These are phyloP conservation scores for Talaromyces verruculosus DNA, from an alignment of 2,329 filamentous ascomycete species.

Conservation along the genomic window DNA sequence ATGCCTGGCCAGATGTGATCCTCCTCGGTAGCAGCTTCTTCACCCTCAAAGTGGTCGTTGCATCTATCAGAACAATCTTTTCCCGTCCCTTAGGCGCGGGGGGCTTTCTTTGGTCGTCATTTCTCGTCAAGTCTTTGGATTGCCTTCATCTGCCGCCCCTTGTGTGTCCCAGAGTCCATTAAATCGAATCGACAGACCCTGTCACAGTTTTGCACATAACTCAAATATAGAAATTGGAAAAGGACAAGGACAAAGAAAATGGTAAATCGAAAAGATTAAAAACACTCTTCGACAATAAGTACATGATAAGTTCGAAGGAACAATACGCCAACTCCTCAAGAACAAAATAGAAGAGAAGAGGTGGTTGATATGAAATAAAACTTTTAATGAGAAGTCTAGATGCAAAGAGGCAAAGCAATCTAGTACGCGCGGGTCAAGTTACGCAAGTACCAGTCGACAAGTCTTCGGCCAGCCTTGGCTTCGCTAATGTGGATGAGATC, in stretches of 20 bases:
- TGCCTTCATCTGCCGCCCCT: not conserved
- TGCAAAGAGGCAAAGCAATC: not conserved
- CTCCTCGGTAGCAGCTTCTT: not conserved
- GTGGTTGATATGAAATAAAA: constrained; percentile 19
- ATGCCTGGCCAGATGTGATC: not conserved
- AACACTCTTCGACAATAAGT: not conserved
- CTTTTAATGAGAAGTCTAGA: constrained; percentile 22
- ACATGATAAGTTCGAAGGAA: constrained; percentile 1
- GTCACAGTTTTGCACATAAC: not conserved
- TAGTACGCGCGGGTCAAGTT: constrained; percentile 94
- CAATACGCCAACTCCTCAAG: constrained; percentile 22
- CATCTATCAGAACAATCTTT: not conserved
- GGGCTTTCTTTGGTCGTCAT: not conserved
- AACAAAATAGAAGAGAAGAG: constrained; percentile 19
- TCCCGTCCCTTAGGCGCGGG: not conserved
- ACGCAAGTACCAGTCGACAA: constrained; percentile 98
- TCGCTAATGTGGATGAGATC: constrained; percentile 98
- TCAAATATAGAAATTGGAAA: not conserved
- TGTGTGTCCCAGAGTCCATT: not conserved
- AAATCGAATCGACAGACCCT: not conserved
- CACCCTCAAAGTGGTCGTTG: too few species aligned
- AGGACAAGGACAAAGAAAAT: not conserved
- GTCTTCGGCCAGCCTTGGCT: constrained; percentile 93
- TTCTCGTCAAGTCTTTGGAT: not conserved
- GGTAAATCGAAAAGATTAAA: constrained; percentile 2